Percentiles rank a stretch among this genome's conserved stretches.
Conservation (phyloP, 2,329 filamentous ascomycete genomes). For the Cladophialophora chaetospira region DNA sequence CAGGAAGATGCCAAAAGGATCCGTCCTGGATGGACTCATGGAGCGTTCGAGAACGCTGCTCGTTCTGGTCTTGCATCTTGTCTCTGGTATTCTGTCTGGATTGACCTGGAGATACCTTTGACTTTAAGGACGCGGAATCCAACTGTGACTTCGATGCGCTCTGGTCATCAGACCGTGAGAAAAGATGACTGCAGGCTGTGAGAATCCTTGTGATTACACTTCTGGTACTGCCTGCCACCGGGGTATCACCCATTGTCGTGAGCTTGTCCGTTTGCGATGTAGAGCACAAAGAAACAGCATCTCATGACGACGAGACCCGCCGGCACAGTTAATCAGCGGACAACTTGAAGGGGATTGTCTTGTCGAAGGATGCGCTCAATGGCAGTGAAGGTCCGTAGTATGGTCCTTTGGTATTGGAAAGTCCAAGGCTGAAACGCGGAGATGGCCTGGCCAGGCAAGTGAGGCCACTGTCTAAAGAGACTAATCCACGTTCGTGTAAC, state of each 20-base stretch:
- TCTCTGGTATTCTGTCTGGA: not conserved
- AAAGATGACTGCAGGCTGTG: not conserved
- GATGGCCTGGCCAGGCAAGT: too few relatives aligned
- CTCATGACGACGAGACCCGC: not conserved
- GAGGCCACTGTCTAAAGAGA: too few relatives aligned
- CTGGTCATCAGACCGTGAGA: not conserved
- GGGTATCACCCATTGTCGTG: constrained; percentile 15
- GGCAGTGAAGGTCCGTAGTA: too few relatives aligned
- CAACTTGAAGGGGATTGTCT: too few relatives aligned
- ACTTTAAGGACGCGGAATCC: not conserved
- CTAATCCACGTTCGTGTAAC: too few relatives aligned
- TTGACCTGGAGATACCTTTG: not conserved
- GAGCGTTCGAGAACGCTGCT: too few relatives aligned
- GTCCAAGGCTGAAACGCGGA: too few relatives aligned
- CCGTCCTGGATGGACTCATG: constrained; percentile 14
- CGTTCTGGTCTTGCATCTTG: too few relatives aligned
- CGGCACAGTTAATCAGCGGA: not conserved
- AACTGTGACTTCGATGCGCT: not conserved
- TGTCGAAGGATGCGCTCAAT: too few relatives aligned
- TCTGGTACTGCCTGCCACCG: not conserved
- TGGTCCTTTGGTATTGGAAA: too few relatives aligned
- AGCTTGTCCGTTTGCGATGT: not conserved
- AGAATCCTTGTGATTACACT: constrained; percentile 1
- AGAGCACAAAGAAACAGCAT: constrained; percentile 1
- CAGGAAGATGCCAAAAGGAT: constrained; percentile 24